phyloP scores from a whole-genome alignment of 2,329 filamentous ascomycete genomes.

The Gaeumannomyces tritici region DNA sequence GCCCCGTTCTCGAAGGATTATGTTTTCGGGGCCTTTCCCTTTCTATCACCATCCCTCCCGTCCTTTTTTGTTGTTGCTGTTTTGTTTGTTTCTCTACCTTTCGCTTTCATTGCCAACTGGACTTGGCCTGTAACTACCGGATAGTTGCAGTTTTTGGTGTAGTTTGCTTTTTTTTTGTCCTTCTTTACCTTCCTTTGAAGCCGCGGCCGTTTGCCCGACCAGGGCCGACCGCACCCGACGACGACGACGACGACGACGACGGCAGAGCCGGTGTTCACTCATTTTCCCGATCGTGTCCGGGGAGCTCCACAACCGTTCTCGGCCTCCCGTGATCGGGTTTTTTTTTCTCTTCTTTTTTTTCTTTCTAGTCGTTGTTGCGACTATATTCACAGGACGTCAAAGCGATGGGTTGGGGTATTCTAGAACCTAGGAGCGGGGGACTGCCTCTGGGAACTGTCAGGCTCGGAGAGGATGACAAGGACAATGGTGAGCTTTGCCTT shows the following conservation, averaged over 20 bases:
- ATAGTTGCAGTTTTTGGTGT: not conserved
- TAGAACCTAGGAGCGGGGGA: not conserved
- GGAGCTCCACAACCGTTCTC: not conserved
- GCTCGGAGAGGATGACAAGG: not conserved
- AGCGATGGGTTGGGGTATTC: constrained; percentile 1
- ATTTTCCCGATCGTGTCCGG: not conserved
- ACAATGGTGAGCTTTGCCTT: not conserved
- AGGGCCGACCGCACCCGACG: not conserved
- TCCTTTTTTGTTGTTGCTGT: not conserved
- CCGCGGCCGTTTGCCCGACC: not conserved
- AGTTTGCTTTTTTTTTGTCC: not conserved
- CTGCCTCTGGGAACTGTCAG: not conserved
- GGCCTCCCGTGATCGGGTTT: not conserved
- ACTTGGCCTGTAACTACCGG: not conserved
- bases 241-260: not conserved
- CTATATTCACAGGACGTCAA: not conserved
- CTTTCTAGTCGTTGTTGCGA: not conserved
- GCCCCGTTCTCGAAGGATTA: not conserved
- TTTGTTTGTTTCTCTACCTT: not conserved
- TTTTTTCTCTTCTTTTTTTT: not conserved
- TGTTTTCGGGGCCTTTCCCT: not conserved
- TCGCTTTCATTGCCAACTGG: not conserved
- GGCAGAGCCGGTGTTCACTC: not conserved
- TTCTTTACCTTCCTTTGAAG: not conserved
- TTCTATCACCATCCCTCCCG: not conserved